Evolutionary conservation across 108 stramenopile species (phyloP).

Genomic region (Skeletonema costatum): DNA sequence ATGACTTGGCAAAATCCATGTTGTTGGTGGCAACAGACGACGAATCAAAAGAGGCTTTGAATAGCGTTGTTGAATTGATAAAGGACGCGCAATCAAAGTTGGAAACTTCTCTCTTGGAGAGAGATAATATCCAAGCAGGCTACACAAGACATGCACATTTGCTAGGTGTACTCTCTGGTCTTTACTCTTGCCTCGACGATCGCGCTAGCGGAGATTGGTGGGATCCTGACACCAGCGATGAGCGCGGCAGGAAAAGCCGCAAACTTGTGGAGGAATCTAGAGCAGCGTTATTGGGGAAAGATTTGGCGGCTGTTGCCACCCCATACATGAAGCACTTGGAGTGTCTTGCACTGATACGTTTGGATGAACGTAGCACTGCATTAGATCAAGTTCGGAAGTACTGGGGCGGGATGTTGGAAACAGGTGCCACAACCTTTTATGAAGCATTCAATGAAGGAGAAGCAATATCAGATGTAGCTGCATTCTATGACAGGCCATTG

Average conservation of each 20-base stretch:
- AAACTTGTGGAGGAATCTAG: constrained; percentile 16
- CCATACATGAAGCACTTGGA: constrained; percentile 49
- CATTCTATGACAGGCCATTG: constrained; percentile 41
- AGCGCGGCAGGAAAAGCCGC: constrained; percentile 10
- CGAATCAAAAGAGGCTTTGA: not conserved
- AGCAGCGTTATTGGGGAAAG: constrained; percentile 10
- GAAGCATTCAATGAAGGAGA: constrained; percentile 41
- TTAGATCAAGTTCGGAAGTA: constrained; percentile 23
- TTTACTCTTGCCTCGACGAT: constrained; percentile 38
- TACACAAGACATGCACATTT: constrained; percentile 36
- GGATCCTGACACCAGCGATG: constrained; percentile 28
- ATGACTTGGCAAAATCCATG: constrained; percentile 17
- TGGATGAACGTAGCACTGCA: constrained; percentile 19
- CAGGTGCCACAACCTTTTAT: constrained; percentile 45
- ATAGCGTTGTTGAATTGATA: constrained; percentile 3
- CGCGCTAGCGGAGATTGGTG: constrained; percentile 36
- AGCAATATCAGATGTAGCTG: constrained; percentile 11
- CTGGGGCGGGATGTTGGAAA: constrained; percentile 45
- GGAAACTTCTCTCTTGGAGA: constrained; percentile 10
- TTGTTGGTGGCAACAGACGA: not conserved
- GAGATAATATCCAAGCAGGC: constrained; percentile 15
- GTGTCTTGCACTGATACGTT: constrained; percentile 19
- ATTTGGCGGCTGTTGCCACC: constrained; percentile 19
- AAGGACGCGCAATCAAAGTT: constrained; percentile 15
- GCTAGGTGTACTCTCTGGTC: constrained; percentile 39